phyloP scores from a whole-genome alignment of 169 alveolate genomes.

The Cryptosporidium viatorum region DNA sequence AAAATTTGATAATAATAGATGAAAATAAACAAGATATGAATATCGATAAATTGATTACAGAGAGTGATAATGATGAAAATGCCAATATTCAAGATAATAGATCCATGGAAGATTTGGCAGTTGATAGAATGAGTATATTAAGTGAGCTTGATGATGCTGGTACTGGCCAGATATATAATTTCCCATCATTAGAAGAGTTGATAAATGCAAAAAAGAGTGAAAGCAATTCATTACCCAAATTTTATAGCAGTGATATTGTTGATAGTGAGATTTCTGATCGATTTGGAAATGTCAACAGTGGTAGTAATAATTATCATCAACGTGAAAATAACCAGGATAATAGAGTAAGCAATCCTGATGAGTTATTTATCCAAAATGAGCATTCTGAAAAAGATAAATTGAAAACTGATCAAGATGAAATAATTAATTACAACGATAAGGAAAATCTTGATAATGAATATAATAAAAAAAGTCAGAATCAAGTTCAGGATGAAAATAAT shows the following conservation, averaged over 20 bases:
- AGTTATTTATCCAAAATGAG: background rate
- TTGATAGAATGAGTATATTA: conserved; percentile 49
- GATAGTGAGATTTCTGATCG: background rate
- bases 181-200: conserved; percentile 68
- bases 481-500: background rate
- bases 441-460: background rate
- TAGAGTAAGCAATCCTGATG: background rate
- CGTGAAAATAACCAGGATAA: background rate
- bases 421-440: background rate
- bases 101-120: background rate
- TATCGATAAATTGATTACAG: background rate
- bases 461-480: background rate
- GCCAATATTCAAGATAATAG: background rate
- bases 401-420: background rate
- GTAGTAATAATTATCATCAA: background rate
- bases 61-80: background rate
- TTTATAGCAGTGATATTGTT: background rate
- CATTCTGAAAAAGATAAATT: background rate
- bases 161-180: conserved; percentile 55
- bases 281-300: background rate
- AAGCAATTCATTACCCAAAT: background rate
- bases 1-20: conserved; percentile 53
- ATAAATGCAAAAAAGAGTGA: background rate
- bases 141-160: conserved; percentile 65
- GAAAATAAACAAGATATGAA: conserved; percentile 27